phyloP scores from a whole-genome alignment of 2,329 filamentous ascomycete species.

The Colletotrichum sp. region DNA sequence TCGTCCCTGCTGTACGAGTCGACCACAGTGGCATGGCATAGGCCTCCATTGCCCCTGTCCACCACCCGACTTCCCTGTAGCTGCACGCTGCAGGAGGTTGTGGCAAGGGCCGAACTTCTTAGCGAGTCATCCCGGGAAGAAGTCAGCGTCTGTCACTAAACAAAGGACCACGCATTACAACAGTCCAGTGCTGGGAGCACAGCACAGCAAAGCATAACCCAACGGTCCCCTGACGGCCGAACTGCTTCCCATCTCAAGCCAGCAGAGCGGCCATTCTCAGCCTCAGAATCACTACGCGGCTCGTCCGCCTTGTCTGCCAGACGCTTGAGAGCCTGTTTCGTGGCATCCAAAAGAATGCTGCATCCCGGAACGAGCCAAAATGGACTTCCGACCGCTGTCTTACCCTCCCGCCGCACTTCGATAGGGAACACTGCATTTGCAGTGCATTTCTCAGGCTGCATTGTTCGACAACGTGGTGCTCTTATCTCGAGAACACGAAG shows the following conservation, averaged over 20 bases:
- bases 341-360: not conserved
- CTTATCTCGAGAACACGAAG: not conserved
- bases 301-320: conserved; percentile 6
- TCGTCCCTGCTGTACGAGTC: not conserved
- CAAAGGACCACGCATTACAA: not conserved
- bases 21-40: not conserved
- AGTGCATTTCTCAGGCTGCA: not conserved
- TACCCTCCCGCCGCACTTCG: not conserved
- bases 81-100: conserved; percentile 9
- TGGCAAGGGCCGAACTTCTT: not conserved
- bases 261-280: not conserved
- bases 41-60: not conserved
- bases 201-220: not conserved
- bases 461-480: not conserved
- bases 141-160: not conserved
- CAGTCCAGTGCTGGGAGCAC: not conserved
- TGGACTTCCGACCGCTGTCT: not conserved
- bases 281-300: not conserved
- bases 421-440: not conserved
- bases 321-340: not conserved
- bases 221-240: not conserved
- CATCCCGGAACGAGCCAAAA: not conserved
- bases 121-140: not conserved
- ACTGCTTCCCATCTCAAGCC: not conserved
- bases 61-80: not conserved